Conservation (phyloP, 108 stramenopile species). For the Cyclostephanos tholiformis region DNA sequence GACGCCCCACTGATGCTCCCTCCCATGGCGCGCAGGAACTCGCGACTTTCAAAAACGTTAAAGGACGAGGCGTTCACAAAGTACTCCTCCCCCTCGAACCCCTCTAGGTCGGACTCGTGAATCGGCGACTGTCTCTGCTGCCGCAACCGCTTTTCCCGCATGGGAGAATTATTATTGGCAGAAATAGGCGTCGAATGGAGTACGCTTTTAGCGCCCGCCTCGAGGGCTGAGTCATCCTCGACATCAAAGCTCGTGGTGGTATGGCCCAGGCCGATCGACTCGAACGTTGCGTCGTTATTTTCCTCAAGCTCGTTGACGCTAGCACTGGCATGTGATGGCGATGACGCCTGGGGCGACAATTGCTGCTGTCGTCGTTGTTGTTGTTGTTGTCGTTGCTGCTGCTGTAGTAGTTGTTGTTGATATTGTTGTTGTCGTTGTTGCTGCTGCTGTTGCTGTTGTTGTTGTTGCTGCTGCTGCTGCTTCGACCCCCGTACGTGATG, state of each 20-base stretch:
- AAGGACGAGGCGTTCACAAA: conserved; percentile 25
- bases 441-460: no score
- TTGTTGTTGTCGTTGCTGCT: conserved; percentile 14
- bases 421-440: no score
- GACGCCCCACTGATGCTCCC: conserved; percentile 37
- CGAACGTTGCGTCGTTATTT: conserved; percentile 13
- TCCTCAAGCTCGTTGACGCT: conserved; percentile 9
- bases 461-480: conserved; percentile 8
- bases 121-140: not conserved
- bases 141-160: not conserved
- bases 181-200: not conserved
- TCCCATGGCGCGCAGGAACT: conserved; percentile 49
- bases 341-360: not conserved
- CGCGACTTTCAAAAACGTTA: conserved; percentile 39
- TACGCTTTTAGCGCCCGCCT: not conserved
- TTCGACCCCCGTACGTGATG: not conserved
- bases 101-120: not conserved
- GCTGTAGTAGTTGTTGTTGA: not conserved
- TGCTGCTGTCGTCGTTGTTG: conserved; percentile 3
- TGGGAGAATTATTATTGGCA: not conserved
- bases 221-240: conserved; percentile 19
- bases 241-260: conserved; percentile 48
- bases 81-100: conserved; percentile 8
- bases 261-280: conserved; percentile 14
- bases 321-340: conserved; percentile 3